Conservation (phyloP, 805 yeast genomes). For the Huiozyma naganishii region DNA sequence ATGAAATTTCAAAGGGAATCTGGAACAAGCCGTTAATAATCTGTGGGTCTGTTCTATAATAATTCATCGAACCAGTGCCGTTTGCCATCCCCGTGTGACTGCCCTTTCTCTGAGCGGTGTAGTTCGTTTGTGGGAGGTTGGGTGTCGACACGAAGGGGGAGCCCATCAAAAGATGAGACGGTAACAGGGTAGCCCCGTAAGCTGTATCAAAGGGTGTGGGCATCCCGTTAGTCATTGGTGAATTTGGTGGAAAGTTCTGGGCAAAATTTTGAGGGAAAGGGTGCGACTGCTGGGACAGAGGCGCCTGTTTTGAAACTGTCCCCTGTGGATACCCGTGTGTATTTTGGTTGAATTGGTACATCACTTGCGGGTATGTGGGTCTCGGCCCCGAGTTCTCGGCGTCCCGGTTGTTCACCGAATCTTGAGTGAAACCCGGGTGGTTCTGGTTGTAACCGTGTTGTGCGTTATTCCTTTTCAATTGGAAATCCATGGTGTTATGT, state of each 20-base stretch:
- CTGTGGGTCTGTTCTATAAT: neutral
- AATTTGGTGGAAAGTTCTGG: slow-evolving; percentile 29
- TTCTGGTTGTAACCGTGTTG: too few species aligned
- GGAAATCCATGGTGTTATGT: too few species aligned
- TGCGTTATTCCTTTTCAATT: too few species aligned
- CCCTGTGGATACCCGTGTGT: slow-evolving; percentile 35
- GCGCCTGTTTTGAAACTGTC: slow-evolving; percentile 31
- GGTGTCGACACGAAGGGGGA: slow-evolving; percentile 46
- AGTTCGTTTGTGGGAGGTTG: slow-evolving; percentile 12
- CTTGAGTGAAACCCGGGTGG: too few species aligned
- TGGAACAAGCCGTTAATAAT: slow-evolving; percentile 5
- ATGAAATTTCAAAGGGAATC: slow-evolving; percentile 14
- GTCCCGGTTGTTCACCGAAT: too few species aligned
- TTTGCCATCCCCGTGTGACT: neutral
- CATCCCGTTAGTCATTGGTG: slow-evolving; percentile 18
- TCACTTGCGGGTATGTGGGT: too few species aligned
- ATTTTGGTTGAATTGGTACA: slow-evolving; percentile 1
- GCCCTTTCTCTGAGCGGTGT: neutral
- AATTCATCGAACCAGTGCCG: neutral
- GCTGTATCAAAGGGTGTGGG: slow-evolving; percentile 52
- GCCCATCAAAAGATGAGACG: slow-evolving; percentile 47
- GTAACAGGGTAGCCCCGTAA: slow-evolving; percentile 52
- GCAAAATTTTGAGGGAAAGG: slow-evolving; percentile 9
- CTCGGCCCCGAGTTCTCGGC: too few species aligned
- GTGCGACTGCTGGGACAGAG: slow-evolving; percentile 33